These are phyloP conservation scores for Casuarina cunninghamiana DNA, from an alignment of 306 rosid species.

Conservation along the genomic window DNA sequence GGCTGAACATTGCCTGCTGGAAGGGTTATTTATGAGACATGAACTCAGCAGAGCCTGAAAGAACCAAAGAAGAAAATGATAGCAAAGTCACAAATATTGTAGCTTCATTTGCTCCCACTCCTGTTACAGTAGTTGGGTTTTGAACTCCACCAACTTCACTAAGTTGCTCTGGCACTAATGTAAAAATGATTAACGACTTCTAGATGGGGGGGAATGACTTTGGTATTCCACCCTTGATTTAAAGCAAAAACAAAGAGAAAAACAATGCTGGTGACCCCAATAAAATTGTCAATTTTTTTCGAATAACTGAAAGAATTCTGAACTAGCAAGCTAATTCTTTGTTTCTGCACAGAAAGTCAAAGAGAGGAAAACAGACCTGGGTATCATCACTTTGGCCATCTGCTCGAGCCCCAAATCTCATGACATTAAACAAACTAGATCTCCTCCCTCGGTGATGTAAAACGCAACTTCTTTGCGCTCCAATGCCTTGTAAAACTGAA, in stretches of 20 bases:
- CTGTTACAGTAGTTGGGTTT: neutral
- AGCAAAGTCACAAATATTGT: neutral
- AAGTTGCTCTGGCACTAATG: neutral
- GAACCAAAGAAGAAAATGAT: neutral
- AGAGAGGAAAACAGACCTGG: constrained; percentile 24
- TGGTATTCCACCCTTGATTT: neutral
- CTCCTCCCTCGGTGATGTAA: constrained; percentile 6
- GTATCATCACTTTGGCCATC: constrained; percentile 46
- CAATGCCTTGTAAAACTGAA: neutral
- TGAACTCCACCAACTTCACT: neutral
- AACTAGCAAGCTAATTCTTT: neutral
- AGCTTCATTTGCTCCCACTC: neutral
- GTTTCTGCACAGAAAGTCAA: neutral
- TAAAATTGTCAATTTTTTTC: neutral
- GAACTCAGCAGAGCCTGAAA: neutral
- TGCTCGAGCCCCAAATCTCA: constrained; percentile 48
- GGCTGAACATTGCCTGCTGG: neutral
- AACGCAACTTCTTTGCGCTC: constrained; percentile 21
- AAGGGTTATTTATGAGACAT: neutral
- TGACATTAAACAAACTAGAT: constrained; percentile 32
- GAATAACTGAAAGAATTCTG: neutral
- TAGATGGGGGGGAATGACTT: neutral
- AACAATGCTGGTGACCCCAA: neutral
- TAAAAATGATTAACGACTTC: neutral
- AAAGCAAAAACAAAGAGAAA: neutral